These are phyloP conservation scores for Pythium myriotylum DNA, from an alignment of 352 stramenopile species.

Conservation along the genomic window DNA sequence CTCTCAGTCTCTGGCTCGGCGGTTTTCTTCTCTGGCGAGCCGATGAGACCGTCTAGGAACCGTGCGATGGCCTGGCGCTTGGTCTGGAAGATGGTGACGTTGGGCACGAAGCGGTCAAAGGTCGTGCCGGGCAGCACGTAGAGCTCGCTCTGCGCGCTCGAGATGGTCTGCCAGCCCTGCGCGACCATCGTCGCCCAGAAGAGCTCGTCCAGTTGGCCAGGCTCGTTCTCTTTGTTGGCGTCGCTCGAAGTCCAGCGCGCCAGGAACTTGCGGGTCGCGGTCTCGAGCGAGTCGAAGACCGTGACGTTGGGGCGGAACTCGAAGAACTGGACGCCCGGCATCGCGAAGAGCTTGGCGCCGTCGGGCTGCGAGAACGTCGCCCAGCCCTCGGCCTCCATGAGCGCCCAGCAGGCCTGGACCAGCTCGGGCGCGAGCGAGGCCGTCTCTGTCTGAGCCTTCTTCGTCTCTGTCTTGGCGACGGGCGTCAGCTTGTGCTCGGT, in stretches of 20 bases:
- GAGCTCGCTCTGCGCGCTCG: conserved; percentile 47
- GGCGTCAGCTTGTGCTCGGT: not conserved
- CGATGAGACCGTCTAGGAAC: conserved; percentile 35
- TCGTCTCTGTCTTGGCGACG: not conserved
- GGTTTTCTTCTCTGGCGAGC: not conserved
- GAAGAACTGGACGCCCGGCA: conserved; percentile 68
- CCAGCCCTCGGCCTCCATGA: conserved; percentile 66
- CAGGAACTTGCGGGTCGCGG: conserved; percentile 57
- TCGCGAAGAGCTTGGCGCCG: conserved; percentile 64
- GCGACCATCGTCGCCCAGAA: conserved; percentile 61
- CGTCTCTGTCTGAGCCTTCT: not conserved
- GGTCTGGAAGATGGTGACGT: conserved; percentile 74
- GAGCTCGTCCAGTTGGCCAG: conserved; percentile 39
- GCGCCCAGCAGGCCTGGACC: conserved; percentile 48
- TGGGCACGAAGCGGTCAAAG: conserved; percentile 72
- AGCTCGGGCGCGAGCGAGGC: conserved; percentile 29
- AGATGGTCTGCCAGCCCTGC: conserved; percentile 64
- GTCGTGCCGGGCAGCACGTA: conserved; percentile 67
- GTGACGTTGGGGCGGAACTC: conserved; percentile 73
- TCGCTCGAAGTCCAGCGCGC: conserved; percentile 34
- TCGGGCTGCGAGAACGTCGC: conserved; percentile 56
- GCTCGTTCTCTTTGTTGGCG: conserved; percentile 14
- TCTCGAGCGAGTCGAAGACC: conserved; percentile 74
- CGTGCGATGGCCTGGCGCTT: conserved; percentile 64
- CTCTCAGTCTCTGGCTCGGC: not conserved